Evolutionary conservation across 2,329 filamentous ascomycete genomes (phyloP), one percentile per base, ranked within the genome.

Genomic region (Colletotrichum chrysophilum): DNA sequence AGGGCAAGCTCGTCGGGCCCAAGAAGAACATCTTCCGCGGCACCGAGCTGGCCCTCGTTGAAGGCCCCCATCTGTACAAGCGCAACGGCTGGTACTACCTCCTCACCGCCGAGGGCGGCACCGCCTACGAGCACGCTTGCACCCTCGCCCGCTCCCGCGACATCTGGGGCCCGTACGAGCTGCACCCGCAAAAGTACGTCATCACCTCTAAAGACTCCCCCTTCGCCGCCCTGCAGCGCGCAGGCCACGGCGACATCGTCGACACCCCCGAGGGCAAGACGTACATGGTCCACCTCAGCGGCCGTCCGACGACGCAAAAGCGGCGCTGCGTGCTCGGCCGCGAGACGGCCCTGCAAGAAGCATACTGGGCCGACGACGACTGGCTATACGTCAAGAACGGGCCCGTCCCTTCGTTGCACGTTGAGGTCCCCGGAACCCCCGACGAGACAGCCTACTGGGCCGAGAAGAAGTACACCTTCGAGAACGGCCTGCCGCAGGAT

Each of bases 341-440:
- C 62, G 90, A 91, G 81, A 91, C 89, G 0, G 85, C 85, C 1
- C 90, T 93, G 24, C 91, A 93, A 78, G 89, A 92, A 78, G 90
- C 88, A 0, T 89, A 87, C 80, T 93, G 91, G 91, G 83, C 79
- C 1, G 90, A 93, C 61, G 91, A 91, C 79, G 91, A 90, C 79
- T 93, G 91, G 91, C 85, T 92, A 5, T 92, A 92, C 75, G 85
- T 93, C 60, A 92, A 92, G 81, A 84, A 89, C 70, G 91, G 91
- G 0, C 90, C 90, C 0, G 85, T 90, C 12, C 90, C 90, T 1
- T 89, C 87, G 2, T 83, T 93, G 4, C 81, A 84, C 68, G 89
- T 91, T 34, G 87, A 91, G 14, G 81, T 91, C 0, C 89, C 88
- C 0, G 89, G 84, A 1, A 80, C 80, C 1, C 84, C 86, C n/a